Evolutionary conservation across 176 grass and related monocot species (phyloP).

Genomic region (Musa acuminata): DNA sequence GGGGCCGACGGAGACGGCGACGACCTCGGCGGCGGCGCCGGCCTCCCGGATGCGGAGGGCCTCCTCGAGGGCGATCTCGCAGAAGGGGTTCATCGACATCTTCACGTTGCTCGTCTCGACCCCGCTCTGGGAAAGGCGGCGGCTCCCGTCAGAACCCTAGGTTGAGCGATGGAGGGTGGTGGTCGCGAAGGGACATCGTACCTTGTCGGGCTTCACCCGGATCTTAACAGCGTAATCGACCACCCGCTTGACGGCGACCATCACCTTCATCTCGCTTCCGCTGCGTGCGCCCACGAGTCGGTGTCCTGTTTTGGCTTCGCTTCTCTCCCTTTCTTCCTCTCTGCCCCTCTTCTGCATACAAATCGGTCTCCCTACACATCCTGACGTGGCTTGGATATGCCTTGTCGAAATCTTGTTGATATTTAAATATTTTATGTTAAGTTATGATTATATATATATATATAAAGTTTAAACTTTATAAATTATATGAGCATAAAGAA

Average conservation of each 20-base stretch:
- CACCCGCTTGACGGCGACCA: conserved; percentile 86
- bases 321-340: neutral
- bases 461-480: no score
- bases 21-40: conserved; percentile 50
- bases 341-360: neutral
- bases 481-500: no score
- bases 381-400: neutral
- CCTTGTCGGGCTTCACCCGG: conserved; percentile 61
- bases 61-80: conserved; percentile 90
- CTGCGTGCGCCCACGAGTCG: neutral
- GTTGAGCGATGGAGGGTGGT: neutral
- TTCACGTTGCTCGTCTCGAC: conserved; percentile 73
- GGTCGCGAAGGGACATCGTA: neutral
- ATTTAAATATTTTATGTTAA: no score
- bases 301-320: neutral
- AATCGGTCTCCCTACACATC: no score
- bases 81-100: conserved; percentile 99
- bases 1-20: conserved; percentile 74
- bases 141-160: neutral
- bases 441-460: no score
- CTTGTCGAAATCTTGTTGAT: no score
- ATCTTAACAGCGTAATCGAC: conserved; percentile 96
- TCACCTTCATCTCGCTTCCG: conserved; percentile 53
- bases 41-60: conserved; percentile 67
- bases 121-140: conserved; percentile 29